Conservation (phyloP, 2,329 filamentous ascomycete species). For the Trichophyton simii region DNA sequence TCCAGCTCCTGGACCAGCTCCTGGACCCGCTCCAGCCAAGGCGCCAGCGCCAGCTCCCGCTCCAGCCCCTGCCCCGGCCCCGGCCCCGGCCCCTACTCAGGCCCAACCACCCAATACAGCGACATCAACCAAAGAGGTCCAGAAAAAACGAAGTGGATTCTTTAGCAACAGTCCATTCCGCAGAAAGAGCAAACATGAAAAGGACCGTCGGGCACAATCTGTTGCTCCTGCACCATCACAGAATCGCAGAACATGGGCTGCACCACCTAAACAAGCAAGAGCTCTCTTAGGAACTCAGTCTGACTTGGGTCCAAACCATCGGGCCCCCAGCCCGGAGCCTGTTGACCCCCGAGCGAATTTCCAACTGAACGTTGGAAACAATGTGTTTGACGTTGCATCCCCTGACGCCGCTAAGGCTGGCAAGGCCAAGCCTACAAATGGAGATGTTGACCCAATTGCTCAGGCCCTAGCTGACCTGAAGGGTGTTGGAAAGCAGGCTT, state of each 20-base stretch:
- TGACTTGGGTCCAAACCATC: conserved; percentile 15
- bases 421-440: conserved; percentile 34
- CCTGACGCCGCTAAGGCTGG: conserved; percentile 45
- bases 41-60: not conserved
- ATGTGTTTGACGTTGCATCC: conserved; percentile 84
- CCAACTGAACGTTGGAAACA: conserved; percentile 87
- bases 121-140: conserved; percentile 52
- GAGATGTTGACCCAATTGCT: conserved; percentile 77
- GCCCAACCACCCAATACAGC: conserved; percentile 28
- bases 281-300: conserved; percentile 13
- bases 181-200: conserved; percentile 73
- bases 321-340: conserved; percentile 56
- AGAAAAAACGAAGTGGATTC: conserved; percentile 67
- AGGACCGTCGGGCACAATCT: conserved; percentile 37
- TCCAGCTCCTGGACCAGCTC: not conserved
- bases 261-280: conserved; percentile 11
- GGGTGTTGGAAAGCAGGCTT: conserved; percentile 68
- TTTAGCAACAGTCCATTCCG: conserved; percentile 91
- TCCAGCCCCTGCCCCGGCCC: conserved; percentile 13
- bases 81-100: conserved; percentile 20
- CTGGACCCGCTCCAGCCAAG: not conserved
- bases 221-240: conserved; percentile 24
- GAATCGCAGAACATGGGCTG: conserved; percentile 42
- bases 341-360: conserved; percentile 87
- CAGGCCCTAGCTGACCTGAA: conserved; percentile 86